Evolutionary conservation across 23 red algal genomes (phyloP), one percentile per base, ranked within the genome.

Genomic region (Gracilariopsis chorda): DNA sequence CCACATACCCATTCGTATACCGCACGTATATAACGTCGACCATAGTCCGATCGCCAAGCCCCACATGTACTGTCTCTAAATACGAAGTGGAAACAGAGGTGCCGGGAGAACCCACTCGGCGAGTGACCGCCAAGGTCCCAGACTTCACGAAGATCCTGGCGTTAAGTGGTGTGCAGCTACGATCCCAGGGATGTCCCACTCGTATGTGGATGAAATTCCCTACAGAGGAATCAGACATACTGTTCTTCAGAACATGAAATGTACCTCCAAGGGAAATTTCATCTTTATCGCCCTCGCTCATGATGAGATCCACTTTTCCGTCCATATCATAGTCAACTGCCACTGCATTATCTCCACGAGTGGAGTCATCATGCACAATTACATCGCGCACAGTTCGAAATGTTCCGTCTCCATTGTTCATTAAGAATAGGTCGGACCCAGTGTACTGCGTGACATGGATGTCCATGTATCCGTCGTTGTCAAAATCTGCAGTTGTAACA

Each of bases 381-480:
- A 69, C 12, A 20, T 40, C 32, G 5, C 48, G 40, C 13, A 33
- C 25, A 1, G 37, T 12, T 17, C 24, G 30, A 7, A 57, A 47
- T 6, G 72, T 67, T 4, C 86, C 86, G 28, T 65, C 86, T 36
- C 71, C 86, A 4, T 80, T 65, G 35, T 78, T 80, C 45, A 80
- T 20, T 10, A 90, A 51, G 19, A 90, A 34, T 17, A 58, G 11
- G 72, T 90, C 72, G 48, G 53, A n/a, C 0, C 37, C 20, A 20
- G 7, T 34, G 14, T 39, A 85, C 48, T 69, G 60, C 3, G 59
- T 25, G 17, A 93, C 90, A 46, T 41, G 51, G 14, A 93, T 32
- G 19, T 93, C 90, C 11, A 85, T 29, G 17, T 32, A 83, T 7
- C 90, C 90, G 59, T 93, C 90, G 40, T 93, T 93, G 39, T 93